Evolutionary conservation across 2,329 filamentous ascomycete genomes (phyloP).

Genomic region (Aspergillus sp.): DNA sequence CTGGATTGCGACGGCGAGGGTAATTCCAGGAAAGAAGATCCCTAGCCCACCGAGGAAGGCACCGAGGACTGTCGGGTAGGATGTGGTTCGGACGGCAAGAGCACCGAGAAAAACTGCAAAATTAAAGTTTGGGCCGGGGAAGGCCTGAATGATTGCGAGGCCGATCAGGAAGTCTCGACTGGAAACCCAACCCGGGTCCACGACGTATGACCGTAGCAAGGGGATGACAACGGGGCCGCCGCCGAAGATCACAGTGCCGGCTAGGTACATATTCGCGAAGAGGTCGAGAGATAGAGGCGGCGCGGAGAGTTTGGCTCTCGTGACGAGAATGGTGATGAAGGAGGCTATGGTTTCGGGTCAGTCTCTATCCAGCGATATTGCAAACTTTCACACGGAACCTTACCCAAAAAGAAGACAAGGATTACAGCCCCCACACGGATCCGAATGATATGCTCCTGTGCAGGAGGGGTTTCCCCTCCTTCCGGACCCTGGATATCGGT

Average conservation of each 20-base stretch:
- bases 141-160: constrained; percentile 68
- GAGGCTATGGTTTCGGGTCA: constrained; percentile 59
- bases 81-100: constrained; percentile 45
- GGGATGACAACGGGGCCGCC: constrained; percentile 67
- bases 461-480: not conserved
- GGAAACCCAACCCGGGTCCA: constrained; percentile 68
- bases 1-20: constrained; percentile 35
- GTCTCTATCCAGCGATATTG: constrained; percentile 70
- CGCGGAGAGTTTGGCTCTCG: constrained; percentile 51
- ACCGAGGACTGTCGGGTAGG: constrained; percentile 42
- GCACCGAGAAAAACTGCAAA: constrained; percentile 59
- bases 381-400: constrained; percentile 51
- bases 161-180: constrained; percentile 71
- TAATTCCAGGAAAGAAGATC: constrained; percentile 39
- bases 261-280: constrained; percentile 72
- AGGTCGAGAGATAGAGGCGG: constrained; percentile 56
- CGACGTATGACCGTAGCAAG: constrained; percentile 60
- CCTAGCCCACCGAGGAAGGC: constrained; percentile 52
- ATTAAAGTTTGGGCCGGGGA: constrained; percentile 58
- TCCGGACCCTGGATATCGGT: too few relatives aligned
- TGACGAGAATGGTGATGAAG: constrained; percentile 58
- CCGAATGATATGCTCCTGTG: constrained; percentile 33
- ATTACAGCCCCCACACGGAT: constrained; percentile 40
- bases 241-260: constrained; percentile 67
- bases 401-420: constrained; percentile 42